Evolutionary conservation across 179 eudicot genomes (phyloP).

Genomic region (Carnegiea gigantea): DNA sequence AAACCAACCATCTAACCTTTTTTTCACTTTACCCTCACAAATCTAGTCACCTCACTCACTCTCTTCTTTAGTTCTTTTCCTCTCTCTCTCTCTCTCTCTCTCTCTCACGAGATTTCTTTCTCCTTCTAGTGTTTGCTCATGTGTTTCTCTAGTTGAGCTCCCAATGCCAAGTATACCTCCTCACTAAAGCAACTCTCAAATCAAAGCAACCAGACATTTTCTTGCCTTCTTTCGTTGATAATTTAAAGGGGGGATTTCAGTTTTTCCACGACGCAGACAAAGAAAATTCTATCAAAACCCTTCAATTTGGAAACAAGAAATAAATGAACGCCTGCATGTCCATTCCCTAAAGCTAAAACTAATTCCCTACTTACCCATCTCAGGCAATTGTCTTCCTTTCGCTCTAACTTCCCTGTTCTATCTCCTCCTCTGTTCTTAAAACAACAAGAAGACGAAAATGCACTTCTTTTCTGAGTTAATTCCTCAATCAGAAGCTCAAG

Average conservation of each 20-base stretch:
- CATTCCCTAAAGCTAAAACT: background rate
- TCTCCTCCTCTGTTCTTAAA: background rate
- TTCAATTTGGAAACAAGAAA: slow-evolving; percentile 10
- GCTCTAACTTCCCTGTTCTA: slow-evolving; percentile 3
- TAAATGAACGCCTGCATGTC: background rate
- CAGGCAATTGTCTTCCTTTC: background rate
- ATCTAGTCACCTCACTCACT: no score
- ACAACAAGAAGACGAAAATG: background rate
- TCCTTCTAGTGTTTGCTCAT: no score
- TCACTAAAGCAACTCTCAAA: background rate
- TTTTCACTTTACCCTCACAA: no score
- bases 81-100: no score
- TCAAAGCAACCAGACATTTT: background rate
- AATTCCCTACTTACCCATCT: background rate
- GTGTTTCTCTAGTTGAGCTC: no score
- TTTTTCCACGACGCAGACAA: slow-evolving; percentile 28
- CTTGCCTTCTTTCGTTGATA: background rate
- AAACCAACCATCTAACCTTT: no score
- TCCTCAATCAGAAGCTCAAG: slow-evolving; percentile 12
- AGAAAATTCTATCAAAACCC: slow-evolving; percentile 30
- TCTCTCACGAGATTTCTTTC: no score
- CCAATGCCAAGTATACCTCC: no score
- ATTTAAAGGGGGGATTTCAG: background rate
- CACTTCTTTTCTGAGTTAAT: background rate
- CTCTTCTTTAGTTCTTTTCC: no score